Base-by-base conservation (phyloP, 1,139 yeast genomes). In the Spencermartinsiella ligniputridi region DNA sequence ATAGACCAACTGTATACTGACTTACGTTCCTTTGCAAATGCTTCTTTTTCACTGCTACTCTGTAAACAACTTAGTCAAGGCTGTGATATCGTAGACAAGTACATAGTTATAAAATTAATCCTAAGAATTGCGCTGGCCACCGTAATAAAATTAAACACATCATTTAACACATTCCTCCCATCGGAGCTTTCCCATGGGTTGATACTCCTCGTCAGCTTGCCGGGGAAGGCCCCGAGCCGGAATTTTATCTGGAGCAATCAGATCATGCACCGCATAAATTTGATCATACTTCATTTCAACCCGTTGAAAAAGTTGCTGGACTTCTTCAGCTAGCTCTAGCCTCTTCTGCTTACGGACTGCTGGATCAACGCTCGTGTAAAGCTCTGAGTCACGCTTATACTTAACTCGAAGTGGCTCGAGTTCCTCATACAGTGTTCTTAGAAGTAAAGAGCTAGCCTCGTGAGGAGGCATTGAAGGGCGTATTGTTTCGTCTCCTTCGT, bases 201-300 rank as follows among this genome's bases (percentile, higher is more conserved):
- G 25, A 32, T 17, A 38, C n/a, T 38, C 42, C n/a, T 25, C 48
- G 24, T 38, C 32, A 27, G 8, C 32, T 8, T 22, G 25, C 2
- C 18, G 39, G 1, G 40, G 25, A 30, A 24, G 36, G 9, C 39
- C 42, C 3, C 43, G 36, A n/a, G n/a, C 32, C 32, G 45, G 41
- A 33, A 55, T 44, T 35, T 54, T 45, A 15, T 51, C 46, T 2
- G 55, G 61, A 33, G 57, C 53, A 34, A 59, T 40, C 17, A 59
- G 54, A 54, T 56, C 60, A 51, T 57, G 55, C 51, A 62, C 45
- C n/a, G 64, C 61, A 41, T 62, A 62, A 11, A 62, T 62, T 45
- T 61, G 62, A 41, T 62, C 66, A 3, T 64, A 59, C 37, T 62
- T 62, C 35, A 44, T 54, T 45, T 62, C 66, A 44, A 62, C 52